Base-by-base conservation (phyloP, 352 stramenopile genomes). In the Phytopythium vexans region DNA sequence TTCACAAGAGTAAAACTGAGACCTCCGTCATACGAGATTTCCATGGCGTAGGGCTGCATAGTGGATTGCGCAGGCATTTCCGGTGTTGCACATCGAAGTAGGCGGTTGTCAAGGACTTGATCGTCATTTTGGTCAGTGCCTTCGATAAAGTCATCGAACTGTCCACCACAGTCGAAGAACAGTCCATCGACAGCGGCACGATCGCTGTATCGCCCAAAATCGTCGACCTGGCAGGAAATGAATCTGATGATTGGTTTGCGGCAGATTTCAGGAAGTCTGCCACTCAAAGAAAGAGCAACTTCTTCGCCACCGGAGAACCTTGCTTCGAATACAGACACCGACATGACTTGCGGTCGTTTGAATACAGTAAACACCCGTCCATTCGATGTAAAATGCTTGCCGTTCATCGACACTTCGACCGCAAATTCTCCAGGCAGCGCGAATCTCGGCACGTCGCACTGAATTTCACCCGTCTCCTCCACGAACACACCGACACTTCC, bases 331-430 rank as follows among this genome's bases (percentile, higher is more conserved):
- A 71, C 52, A 6, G 77, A 88, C 3, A 88, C 64, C 8, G 42
- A 36, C 14, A 64, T 58, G 31, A 83, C 45, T 21, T 60, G 41
- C 10, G 76, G 74, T 7, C 68, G 67, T 27, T 75, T 75, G 49
- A 81, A 88, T 4, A 72, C 74, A 2, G 76, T 77, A 41, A 91
- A 89, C 21, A 76, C 40, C 16, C 70, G 57, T 6, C 77, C 68
- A 39, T 88, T 83, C 0, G 62, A 68, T 0, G 76, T 93, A 48
- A 94, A 95, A 50, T 89, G 68, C 48, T 82, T 86, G 16, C 86
- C 83, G 33, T 94, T 86, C 65, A 89, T 88, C 2, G 86, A 81
- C 11, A 95, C 70, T 53, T 94, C 76, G 10, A 89, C 72, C 1
- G 65, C 60, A 56, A 87, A 92, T 14, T 79, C 68, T 6, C 83